These are phyloP conservation scores for Citrus australasica DNA, from an alignment of 345 rosid species.

Conservation along the genomic window DNA sequence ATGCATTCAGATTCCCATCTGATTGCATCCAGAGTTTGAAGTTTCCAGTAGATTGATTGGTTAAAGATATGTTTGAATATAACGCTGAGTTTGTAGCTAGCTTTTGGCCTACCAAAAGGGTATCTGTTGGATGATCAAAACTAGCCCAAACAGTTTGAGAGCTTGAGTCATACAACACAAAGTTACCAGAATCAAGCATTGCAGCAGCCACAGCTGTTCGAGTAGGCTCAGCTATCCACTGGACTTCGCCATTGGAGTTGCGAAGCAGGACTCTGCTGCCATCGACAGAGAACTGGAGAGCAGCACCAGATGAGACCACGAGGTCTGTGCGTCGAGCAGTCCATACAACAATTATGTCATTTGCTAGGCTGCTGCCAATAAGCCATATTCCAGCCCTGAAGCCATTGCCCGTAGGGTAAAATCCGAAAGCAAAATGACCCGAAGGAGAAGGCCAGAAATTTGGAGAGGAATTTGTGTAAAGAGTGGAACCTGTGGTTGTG, in stretches of 20 bases:
- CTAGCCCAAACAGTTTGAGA: not conserved
- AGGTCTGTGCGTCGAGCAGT: not conserved
- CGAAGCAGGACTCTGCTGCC: not conserved
- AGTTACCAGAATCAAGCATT: constrained; percentile 7
- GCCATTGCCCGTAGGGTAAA: not conserved
- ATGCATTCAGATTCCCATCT: constrained; percentile 4
- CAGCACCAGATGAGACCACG: not conserved
- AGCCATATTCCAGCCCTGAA: constrained; percentile 6
- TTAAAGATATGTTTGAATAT: constrained; percentile 15
- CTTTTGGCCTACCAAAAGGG: not conserved
- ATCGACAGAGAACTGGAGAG: not conserved
- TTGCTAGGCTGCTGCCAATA: not conserved
- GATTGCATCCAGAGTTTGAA: not conserved
- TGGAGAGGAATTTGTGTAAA: constrained; percentile 2
- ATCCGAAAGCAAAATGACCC: not conserved
- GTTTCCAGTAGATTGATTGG: not conserved
- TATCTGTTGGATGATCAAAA: not conserved
- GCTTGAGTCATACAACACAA: not conserved
- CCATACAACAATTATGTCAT: not conserved
- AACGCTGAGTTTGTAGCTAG: not conserved
- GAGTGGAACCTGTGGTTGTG: constrained; percentile 4
- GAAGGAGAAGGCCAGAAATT: not conserved
- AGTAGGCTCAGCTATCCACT: not conserved
- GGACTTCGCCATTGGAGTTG: not conserved
- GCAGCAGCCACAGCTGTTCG: not conserved